phyloP scores from a whole-genome alignment of 305 asterid genomes.

The Fraxinus paxiana region DNA sequence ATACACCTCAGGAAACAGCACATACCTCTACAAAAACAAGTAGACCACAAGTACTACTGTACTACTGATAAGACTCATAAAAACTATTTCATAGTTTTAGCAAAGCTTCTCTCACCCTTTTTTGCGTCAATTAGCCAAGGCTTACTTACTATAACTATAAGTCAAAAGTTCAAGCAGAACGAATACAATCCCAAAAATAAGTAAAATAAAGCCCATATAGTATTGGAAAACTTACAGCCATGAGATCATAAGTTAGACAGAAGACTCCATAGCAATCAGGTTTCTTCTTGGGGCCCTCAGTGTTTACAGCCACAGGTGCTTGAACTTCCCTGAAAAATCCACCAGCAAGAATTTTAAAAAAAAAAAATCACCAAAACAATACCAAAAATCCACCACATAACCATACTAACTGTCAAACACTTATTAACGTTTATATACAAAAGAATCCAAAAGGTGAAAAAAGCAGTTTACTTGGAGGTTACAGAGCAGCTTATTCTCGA shows the following conservation, averaged over 20 bases:
- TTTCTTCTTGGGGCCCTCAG: constrained; percentile 64
- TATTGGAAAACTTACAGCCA: constrained; percentile 55
- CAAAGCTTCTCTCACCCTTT: not conserved
- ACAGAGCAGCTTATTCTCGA: constrained; percentile 67
- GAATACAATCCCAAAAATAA: not conserved
- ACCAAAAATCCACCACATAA: not conserved
- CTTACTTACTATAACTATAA: not conserved
- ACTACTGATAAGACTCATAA: not conserved
- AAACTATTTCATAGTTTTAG: not conserved
- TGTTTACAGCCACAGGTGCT: constrained; percentile 60
- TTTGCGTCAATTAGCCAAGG: not conserved
- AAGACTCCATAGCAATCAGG: constrained; percentile 82
- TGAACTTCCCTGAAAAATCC: constrained; percentile 53
- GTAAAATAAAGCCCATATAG: not conserved
- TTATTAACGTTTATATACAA: not conserved
- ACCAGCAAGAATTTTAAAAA: not conserved
- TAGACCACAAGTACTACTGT: not conserved
- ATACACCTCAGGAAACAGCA: not conserved
- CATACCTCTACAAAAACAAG: not conserved
- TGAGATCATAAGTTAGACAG: constrained; percentile 94
- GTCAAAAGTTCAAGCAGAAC: not conserved
- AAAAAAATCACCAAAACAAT: not conserved
- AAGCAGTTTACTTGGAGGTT: constrained; percentile 36
- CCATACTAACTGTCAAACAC: not conserved
- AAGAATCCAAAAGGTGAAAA: not conserved